Evolutionary conservation across 805 yeast species (phyloP).

Genomic region (Saccharomyces kudriavzevii): DNA sequence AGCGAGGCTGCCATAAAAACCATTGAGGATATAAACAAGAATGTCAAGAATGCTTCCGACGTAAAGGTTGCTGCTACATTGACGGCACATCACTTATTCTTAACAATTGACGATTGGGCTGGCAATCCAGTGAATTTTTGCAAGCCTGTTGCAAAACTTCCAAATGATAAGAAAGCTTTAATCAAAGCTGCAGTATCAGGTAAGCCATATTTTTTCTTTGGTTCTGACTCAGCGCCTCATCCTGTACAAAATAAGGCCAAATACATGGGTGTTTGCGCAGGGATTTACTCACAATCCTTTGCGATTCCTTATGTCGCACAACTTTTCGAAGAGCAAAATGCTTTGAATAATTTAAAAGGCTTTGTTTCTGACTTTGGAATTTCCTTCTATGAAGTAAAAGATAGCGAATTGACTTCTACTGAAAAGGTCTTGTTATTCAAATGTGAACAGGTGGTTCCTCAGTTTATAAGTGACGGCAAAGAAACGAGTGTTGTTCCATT

Average conservation of each 20-base stretch:
- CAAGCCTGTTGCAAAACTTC: conserved; percentile 95
- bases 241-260: conserved; percentile 71
- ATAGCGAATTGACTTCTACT: conserved; percentile 35
- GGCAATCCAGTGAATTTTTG: conserved; percentile 93
- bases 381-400: conserved; percentile 55
- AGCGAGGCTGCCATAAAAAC: conserved; percentile 80
- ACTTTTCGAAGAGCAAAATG: conserved; percentile 60
- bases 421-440: conserved; percentile 50
- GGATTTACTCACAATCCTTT: conserved; percentile 84
- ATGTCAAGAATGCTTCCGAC: conserved; percentile 28
- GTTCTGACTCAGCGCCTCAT: conserved; percentile 98
- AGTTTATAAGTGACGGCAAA: conserved; percentile 38
- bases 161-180: conserved; percentile 72
- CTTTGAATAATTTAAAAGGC: conserved; percentile 55
- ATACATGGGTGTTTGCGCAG: conserved; percentile 89
- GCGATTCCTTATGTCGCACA: conserved; percentile 82
- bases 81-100: conserved; percentile 87
- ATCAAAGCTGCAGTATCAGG: conserved; percentile 87
- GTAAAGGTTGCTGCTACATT: conserved; percentile 81
- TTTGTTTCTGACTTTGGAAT: conserved; percentile 75
- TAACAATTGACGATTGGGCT: conserved; percentile 93
- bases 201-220: conserved; percentile 86
- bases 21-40: conserved; percentile 54
- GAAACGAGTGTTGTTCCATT: conserved; percentile 69
- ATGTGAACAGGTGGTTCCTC: conserved; percentile 51